phyloP scores from a whole-genome alignment of 2,329 filamentous ascomycete species.

The Reticulascus tulasneorum region DNA sequence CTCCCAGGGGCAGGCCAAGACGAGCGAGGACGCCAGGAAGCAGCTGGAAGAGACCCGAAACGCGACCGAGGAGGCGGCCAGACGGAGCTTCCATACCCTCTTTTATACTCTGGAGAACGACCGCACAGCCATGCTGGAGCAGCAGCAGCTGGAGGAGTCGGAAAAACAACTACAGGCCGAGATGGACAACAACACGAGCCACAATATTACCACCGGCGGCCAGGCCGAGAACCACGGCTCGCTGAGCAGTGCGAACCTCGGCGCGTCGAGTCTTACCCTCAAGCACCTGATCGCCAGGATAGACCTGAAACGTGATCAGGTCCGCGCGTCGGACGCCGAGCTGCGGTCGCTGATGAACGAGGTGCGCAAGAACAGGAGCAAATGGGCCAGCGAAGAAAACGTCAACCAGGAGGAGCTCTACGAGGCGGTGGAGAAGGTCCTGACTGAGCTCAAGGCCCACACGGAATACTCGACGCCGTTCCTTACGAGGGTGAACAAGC shows the following conservation, averaged over 20 bases:
- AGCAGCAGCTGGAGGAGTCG: conserved; percentile 93
- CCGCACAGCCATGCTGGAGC: conserved; percentile 92
- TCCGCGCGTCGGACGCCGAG: conserved; percentile 89
- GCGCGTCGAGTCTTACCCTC: conserved; percentile 89
- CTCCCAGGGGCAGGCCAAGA: conserved; percentile 56
- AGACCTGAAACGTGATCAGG: conserved; percentile 85
- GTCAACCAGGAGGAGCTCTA: conserved; percentile 97
- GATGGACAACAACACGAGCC: conserved; percentile 66
- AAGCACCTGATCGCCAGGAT: conserved; percentile 97
- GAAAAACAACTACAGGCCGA: conserved; percentile 95
- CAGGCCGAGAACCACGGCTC: conserved; percentile 73
- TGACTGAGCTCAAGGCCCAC: conserved; percentile 94
- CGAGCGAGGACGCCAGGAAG: conserved; percentile 84
- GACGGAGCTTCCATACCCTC: conserved; percentile 85
- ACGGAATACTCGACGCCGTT: conserved; percentile 98
- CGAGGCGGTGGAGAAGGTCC: conserved; percentile 91
- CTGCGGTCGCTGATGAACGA: conserved; percentile 92
- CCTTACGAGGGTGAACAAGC: conserved; percentile 89
- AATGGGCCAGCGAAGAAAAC: conserved; percentile 98
- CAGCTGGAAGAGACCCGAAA: conserved; percentile 89
- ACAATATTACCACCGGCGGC: conserved; percentile 44
- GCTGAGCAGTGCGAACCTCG: conserved; percentile 88
- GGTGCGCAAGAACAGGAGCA: conserved; percentile 94
- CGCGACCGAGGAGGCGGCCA: conserved; percentile 83
- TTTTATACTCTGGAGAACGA: conserved; percentile 97